Conservation (phyloP, 2,329 filamentous ascomycete species). For the Macrophomina phaseolina region DNA sequence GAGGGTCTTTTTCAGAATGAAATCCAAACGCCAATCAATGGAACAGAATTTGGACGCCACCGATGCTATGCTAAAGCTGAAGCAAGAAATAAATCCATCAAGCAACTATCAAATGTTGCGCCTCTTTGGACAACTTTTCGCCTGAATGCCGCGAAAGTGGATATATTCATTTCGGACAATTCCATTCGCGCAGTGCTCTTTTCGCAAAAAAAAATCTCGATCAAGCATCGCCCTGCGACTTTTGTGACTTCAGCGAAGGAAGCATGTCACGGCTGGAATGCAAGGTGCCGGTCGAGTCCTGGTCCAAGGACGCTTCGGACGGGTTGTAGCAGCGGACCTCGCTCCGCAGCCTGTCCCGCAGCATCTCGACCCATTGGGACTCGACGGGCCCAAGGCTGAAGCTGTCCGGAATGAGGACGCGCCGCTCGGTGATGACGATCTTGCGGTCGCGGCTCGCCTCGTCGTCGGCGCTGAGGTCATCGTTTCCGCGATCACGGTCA, state of each 20-base stretch:
- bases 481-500: neutral
- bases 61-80: no score
- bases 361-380: constrained; percentile 40
- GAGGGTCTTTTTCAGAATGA: no score
- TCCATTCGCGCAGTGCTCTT: no score
- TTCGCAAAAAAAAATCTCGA: no score
- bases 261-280: constrained; percentile 10
- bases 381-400: constrained; percentile 45
- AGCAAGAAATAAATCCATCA: no score
- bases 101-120: no score
- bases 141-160: no score
- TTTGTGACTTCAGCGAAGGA: constrained; percentile 12
- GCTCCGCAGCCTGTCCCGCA: constrained; percentile 40
- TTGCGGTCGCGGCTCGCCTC: constrained; percentile 22
- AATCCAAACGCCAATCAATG: no score
- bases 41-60: no score
- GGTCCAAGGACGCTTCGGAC: neutral
- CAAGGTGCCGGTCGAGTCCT: neutral
- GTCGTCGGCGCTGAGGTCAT: constrained; percentile 30
- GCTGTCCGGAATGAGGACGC: constrained; percentile 43
- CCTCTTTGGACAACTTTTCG: no score
- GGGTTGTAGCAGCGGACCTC: neutral
- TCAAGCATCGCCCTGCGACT: neutral
- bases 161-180: no score
- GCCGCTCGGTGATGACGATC: constrained; percentile 41